Conservation (phyloP, 2,329 filamentous ascomycete genomes). For the Cryoendolithus antarcticus region DNA sequence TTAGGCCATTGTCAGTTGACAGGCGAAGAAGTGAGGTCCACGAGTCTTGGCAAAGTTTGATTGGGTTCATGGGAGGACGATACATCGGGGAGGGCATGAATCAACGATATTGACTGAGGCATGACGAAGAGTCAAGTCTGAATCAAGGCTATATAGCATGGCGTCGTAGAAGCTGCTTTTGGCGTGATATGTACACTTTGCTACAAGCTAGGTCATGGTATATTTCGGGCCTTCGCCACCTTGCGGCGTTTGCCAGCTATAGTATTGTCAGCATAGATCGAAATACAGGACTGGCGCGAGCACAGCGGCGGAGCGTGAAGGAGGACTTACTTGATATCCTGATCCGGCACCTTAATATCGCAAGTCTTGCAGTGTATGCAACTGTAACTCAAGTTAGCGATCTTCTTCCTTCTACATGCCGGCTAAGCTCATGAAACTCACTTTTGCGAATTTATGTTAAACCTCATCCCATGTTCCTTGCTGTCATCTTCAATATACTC, state of each 20-base stretch:
- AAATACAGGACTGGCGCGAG: background rate
- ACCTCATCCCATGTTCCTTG: constrained; percentile 78
- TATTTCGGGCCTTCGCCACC: constrained; percentile 64
- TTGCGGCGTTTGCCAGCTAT: constrained; percentile 68
- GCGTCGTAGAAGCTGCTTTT: constrained; percentile 32
- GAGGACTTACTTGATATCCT: constrained; percentile 64
- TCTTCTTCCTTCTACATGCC: background rate
- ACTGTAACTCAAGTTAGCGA: constrained; percentile 31
- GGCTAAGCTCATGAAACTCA: constrained; percentile 43
- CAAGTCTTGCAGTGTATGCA: constrained; percentile 99
- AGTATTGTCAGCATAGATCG: background rate
- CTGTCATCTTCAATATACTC: constrained; percentile 90
- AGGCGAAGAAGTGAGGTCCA: too few species aligned
- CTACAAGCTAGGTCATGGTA: constrained; percentile 36
- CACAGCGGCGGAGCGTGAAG: too few species aligned
- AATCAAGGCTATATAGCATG: too few species aligned
- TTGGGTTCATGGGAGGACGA: too few species aligned
- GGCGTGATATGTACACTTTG: background rate
- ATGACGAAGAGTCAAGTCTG: too few species aligned
- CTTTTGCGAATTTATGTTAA: constrained; percentile 96
- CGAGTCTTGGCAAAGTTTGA: too few species aligned
- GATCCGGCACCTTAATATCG: constrained; percentile 92
- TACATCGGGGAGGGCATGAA: too few species aligned
- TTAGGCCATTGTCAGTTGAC: too few species aligned
- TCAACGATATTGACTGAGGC: too few species aligned